Percentiles rank a stretch among this genome's conserved stretches.
Conservation (phyloP, 768 basidiomycete genomes). For the Stropharia rugosoannulata region DNA sequence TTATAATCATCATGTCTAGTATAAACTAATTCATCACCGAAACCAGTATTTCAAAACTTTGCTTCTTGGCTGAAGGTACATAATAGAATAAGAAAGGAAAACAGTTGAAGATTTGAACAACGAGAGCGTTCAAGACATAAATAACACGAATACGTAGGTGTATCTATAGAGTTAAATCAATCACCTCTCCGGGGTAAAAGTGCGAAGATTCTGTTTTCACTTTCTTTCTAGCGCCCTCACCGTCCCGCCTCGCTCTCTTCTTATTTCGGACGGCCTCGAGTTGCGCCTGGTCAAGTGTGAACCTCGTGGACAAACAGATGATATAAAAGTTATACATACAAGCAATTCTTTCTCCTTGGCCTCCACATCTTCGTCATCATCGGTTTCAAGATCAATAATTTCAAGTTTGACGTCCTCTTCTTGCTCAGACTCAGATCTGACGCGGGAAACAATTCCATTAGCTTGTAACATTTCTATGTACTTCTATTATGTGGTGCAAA, state of each 20-base stretch:
- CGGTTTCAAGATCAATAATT: not conserved
- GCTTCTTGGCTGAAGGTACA: not conserved
- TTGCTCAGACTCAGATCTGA: not conserved
- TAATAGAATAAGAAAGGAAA: not conserved
- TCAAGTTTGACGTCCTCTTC: not conserved
- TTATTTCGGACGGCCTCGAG: conserved; percentile 2
- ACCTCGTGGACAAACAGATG: too few species aligned
- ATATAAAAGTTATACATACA: not conserved
- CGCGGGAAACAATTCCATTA: conserved; percentile 13
- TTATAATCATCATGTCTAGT: not conserved
- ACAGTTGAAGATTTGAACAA: not conserved
- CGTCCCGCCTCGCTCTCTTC: not conserved
- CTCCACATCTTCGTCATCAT: not conserved
- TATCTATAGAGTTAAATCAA: not conserved
- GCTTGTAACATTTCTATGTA: conserved; percentile 16
- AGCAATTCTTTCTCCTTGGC: conserved; percentile 1
- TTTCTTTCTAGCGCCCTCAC: not conserved
- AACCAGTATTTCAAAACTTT: conserved; percentile 7
- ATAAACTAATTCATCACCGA: not conserved
- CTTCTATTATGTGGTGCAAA: not conserved
- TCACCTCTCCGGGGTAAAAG: not conserved
- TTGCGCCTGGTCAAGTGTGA: not conserved
- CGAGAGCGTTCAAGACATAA: not conserved
- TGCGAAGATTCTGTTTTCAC: not conserved
- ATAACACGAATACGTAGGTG: not conserved